A percentile compares a stretch with the other conserved stretches of the same genome.
phyloP scores from a whole-genome alignment of 352 stramenopile genomes.

The Globisporangium splendens region DNA sequence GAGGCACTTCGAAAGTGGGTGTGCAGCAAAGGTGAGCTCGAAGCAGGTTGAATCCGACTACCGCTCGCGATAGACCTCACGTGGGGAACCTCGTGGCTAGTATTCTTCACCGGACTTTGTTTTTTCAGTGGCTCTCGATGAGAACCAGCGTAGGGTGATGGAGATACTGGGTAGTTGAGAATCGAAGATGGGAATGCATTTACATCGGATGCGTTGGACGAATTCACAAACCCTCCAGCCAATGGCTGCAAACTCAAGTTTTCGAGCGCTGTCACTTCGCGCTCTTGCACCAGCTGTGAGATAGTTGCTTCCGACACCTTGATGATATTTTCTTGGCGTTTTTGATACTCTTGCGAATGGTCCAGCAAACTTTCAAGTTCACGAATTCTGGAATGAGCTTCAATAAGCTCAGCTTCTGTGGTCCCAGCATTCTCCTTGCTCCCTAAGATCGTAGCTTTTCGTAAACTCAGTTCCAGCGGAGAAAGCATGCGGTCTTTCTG shows the following conservation, averaged over 20 bases:
- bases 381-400: conserved; percentile 42
- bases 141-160: background rate
- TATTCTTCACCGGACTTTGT: background rate
- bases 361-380: conserved; percentile 56
- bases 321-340: conserved; percentile 59
- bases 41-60: conserved; percentile 6
- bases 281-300: conserved; percentile 56
- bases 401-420: conserved; percentile 52
- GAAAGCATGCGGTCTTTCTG: conserved; percentile 63
- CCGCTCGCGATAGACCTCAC: conserved; percentile 4
- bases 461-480: conserved; percentile 54
- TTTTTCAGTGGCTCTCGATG: conserved; percentile 1
- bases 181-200: conserved; percentile 1
- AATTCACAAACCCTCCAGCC: conserved; percentile 1
- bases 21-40: conserved; percentile 5
- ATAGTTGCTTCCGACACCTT: conserved; percentile 61
- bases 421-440: conserved; percentile 40
- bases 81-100: background rate
- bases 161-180: background rate
- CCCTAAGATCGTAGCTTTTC: conserved; percentile 54
- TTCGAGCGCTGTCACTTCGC: conserved; percentile 38
- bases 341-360: conserved; percentile 55
- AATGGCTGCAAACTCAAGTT: conserved; percentile 39
- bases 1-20: background rate
- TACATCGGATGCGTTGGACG: background rate